A percentile compares a stretch with the other conserved stretches of the same genome.
Conservation (phyloP, 805 yeast genomes). For the Candida nitratophila region DNA sequence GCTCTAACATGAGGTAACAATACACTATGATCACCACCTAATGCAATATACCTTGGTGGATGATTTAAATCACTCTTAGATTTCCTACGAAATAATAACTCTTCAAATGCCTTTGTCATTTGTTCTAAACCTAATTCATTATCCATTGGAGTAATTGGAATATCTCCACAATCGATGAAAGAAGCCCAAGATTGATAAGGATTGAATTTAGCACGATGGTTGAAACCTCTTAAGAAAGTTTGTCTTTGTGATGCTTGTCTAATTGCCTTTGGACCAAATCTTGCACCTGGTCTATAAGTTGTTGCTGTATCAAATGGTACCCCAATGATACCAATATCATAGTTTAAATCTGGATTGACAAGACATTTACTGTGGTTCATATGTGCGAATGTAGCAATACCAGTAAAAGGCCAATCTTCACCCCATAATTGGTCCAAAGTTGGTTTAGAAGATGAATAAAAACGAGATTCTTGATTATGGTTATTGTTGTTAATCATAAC, state of each 20-base stretch:
- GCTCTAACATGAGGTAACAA: constrained; percentile 68
- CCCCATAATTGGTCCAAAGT: constrained; percentile 64
- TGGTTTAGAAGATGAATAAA: constrained; percentile 15
- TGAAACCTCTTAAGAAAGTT: constrained; percentile 60
- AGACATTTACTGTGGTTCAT: constrained; percentile 56
- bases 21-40: constrained; percentile 83
- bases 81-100: constrained; percentile 34
- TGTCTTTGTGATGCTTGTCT: constrained; percentile 68
- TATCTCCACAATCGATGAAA: constrained; percentile 49
- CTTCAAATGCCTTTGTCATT: constrained; percentile 48
- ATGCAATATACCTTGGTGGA: constrained; percentile 59
- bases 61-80: constrained; percentile 18
- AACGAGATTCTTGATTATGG: background rate
- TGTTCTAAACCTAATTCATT: constrained; percentile 45
- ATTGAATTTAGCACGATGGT: constrained; percentile 45
- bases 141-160: constrained; percentile 56
- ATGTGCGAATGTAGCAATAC: constrained; percentile 70
- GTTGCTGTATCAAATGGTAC: constrained; percentile 83
- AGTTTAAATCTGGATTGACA: constrained; percentile 34
- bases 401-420: constrained; percentile 64
- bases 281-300: constrained; percentile 71
- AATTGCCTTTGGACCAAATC: constrained; percentile 76
- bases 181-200: constrained; percentile 45
- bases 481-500: background rate
- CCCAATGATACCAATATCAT: constrained; percentile 70